Evolutionary conservation across 306 rosid species (phyloP).

Genomic region (Vigna reflexopilosa): DNA sequence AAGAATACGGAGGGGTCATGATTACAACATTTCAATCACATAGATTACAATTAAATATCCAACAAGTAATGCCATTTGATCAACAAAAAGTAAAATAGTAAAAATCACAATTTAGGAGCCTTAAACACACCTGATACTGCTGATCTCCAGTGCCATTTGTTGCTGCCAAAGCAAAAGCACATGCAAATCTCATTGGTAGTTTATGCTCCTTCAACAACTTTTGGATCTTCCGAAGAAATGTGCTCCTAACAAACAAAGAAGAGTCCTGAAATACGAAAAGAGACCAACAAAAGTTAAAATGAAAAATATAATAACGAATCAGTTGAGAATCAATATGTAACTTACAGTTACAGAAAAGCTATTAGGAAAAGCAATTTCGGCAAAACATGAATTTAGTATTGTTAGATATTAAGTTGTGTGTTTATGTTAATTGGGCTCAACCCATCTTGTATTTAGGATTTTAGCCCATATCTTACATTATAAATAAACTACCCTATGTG

Average conservation of each 20-base stretch:
- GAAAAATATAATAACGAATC: conserved; percentile 15
- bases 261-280: conserved; percentile 64
- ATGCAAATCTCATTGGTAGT: conserved; percentile 83
- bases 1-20: neutral
- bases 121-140: conserved; percentile 63
- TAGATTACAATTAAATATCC: neutral
- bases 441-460: too few relatives aligned
- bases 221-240: conserved; percentile 69
- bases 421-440: too few relatives aligned
- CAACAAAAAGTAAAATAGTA: neutral
- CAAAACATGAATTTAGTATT: neutral
- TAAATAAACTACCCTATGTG: too few relatives aligned
- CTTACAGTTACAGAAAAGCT: neutral
- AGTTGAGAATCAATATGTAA: conserved; percentile 21
- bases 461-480: too few relatives aligned
- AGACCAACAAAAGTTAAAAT: conserved; percentile 33
- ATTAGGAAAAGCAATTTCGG: neutral
- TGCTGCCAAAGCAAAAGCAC: conserved; percentile 78
- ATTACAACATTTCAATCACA: neutral
- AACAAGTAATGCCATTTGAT: neutral
- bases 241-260: conserved; percentile 63
- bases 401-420: too few relatives aligned
- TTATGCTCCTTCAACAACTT: conserved; percentile 76
- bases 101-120: neutral
- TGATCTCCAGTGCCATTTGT: conserved; percentile 61